Evolutionary conservation across 1,284 basidiomycete genomes (phyloP).

Genomic region (Rhodofomes roseus): DNA sequence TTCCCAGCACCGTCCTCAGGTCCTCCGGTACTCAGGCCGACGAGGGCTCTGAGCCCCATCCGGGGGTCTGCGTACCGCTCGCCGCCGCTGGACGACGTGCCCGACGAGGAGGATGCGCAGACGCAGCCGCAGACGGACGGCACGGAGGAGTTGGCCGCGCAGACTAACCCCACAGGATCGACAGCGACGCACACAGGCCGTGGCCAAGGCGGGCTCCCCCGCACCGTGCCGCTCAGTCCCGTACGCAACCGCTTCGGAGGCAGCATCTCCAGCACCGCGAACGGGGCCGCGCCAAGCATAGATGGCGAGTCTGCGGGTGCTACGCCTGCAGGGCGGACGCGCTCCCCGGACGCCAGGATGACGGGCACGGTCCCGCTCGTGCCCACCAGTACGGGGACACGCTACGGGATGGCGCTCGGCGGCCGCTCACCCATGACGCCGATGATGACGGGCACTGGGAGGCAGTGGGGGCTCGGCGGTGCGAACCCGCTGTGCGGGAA

Average conservation of each 20-base stretch:
- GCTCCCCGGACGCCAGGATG: conserved; percentile 4
- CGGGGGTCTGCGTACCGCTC: conserved; percentile 13
- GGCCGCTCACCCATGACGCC: conserved; percentile 17
- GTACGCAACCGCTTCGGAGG: conserved; percentile 7
- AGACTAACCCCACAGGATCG: background rate
- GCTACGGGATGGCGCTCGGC: conserved; percentile 45
- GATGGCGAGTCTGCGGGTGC: background rate
- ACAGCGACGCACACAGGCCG: conserved; percentile 35
- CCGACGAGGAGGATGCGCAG: conserved; percentile 8
- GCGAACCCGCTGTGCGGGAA: conserved; percentile 51
- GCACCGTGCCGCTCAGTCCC: conserved; percentile 36
- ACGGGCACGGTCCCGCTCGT: conserved; percentile 27
- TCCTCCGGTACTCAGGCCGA: conserved; percentile 29
- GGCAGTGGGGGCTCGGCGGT: conserved; percentile 33
- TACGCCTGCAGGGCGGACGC: background rate
- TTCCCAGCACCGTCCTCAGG: conserved; percentile 13
- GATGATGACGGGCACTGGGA: conserved; percentile 26
- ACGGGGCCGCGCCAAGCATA: background rate
- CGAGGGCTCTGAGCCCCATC: conserved; percentile 28
- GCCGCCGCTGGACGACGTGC: conserved; percentile 8
- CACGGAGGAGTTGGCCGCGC: conserved; percentile 6
- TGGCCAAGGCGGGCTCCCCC: conserved; percentile 32
- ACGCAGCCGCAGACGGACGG: background rate
- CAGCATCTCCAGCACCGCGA: conserved; percentile 3
- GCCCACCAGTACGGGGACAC: conserved; percentile 43